These are phyloP conservation scores for Rhypophila decipiens DNA, from an alignment of 495 filamentous ascomycete genomes.

Conservation along the genomic window DNA sequence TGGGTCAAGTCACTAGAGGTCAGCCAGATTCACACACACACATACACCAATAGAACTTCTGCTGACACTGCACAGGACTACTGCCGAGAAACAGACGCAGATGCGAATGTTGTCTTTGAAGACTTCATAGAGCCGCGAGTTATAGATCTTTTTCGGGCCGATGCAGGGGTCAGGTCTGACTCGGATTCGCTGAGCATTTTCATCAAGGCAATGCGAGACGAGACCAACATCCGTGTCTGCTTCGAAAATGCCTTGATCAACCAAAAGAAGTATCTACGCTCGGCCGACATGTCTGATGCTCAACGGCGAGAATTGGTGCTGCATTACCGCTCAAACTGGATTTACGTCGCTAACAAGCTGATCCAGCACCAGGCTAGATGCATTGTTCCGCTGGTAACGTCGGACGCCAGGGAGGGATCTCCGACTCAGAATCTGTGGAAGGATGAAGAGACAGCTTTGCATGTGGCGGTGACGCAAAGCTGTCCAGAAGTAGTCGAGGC, in stretches of 20 bases:
- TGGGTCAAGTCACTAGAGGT: conserved; percentile 4
- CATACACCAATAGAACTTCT: too few relatives aligned
- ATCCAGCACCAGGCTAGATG: background rate
- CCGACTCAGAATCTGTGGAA: conserved; percentile 2
- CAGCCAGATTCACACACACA: background rate
- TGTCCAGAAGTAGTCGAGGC: conserved; percentile 3
- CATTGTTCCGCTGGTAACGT: background rate
- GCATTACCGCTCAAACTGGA: background rate
- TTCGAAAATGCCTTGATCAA: conserved; percentile 2
- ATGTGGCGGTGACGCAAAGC: conserved; percentile 1
- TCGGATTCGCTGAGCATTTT: background rate
- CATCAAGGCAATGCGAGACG: background rate
- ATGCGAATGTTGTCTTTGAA: background rate
- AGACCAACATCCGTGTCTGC: conserved; percentile 1
- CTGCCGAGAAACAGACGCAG: background rate
- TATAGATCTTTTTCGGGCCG: background rate
- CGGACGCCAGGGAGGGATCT: background rate
- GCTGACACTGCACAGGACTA: background rate
- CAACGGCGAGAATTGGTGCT: background rate
- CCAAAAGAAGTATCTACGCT: conserved; percentile 2
- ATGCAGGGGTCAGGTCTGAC: background rate
- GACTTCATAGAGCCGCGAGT: conserved; percentile 1
- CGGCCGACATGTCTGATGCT: background rate
- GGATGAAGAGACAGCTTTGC: conserved; percentile 1
- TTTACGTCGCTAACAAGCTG: background rate